Conservation (phyloP, 805 yeast species). For the Ogataea nakhonphanomensis region DNA sequence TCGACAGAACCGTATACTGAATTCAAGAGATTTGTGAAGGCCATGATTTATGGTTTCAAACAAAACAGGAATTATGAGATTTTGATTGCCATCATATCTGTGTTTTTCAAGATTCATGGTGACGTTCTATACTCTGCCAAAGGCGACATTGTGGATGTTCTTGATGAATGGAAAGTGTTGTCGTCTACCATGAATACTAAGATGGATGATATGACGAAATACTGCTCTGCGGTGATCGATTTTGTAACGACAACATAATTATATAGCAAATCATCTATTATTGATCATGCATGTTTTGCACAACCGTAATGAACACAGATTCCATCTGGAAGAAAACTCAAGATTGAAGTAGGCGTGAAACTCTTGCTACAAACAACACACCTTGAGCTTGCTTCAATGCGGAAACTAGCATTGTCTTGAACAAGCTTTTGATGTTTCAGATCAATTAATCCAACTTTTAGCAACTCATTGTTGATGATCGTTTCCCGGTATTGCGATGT, state of each 20-base stretch:
- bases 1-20: conserved; percentile 66
- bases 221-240: conserved; percentile 74
- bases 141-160: conserved; percentile 27
- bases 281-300: conserved; percentile 15
- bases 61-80: conserved; percentile 67
- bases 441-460: conserved; percentile 50
- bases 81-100: conserved; percentile 72
- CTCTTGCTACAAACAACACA: conserved; percentile 60
- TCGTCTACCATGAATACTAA: conserved; percentile 42
- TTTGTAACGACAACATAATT: conserved; percentile 44
- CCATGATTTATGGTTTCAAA: conserved; percentile 57
- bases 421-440: conserved; percentile 39
- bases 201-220: conserved; percentile 68
- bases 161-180: conserved; percentile 41
- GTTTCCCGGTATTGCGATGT: conserved; percentile 39
- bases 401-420: conserved; percentile 34
- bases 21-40: conserved; percentile 60
- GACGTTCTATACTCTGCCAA: conserved; percentile 53
- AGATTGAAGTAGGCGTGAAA: conserved; percentile 42
- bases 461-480: conserved; percentile 44
- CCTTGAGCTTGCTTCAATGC: conserved; percentile 42
- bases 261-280: conserved; percentile 16
- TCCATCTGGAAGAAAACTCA: conserved; percentile 45
- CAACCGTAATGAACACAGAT: conserved; percentile 59
- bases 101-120: conserved; percentile 76